A percentile compares a stretch with the other conserved stretches of the same genome.
Evolutionary conservation across 345 rosid species (phyloP).

Genomic region (Syzygium jambos): DNA sequence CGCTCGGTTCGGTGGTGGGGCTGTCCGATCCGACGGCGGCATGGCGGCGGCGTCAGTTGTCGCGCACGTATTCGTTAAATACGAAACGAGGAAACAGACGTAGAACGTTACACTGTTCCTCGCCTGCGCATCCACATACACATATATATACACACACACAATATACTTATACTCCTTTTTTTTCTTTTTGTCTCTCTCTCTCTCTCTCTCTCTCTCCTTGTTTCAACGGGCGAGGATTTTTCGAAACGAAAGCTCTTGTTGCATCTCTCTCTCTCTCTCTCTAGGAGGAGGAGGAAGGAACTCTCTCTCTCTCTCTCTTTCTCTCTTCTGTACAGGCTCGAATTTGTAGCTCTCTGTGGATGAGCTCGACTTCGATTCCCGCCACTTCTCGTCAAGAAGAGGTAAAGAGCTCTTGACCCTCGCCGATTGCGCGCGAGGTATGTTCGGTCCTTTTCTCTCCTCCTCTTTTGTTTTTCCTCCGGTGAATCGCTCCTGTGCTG

Average conservation of each 20-base stretch:
- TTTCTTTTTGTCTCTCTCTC: neutral
- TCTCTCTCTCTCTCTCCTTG: slow-evolving; percentile 24
- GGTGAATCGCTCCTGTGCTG: neutral
- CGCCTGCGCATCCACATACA: neutral
- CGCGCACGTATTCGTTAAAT: slow-evolving; percentile 42
- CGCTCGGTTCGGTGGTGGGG: neutral
- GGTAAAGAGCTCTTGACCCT: slow-evolving; percentile 22
- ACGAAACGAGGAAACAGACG: neutral
- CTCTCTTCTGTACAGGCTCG: neutral
- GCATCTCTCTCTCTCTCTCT: slow-evolving; percentile 8
- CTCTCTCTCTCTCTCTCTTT: slow-evolving; percentile 9
- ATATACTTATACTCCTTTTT: neutral
- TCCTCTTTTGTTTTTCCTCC: no score
- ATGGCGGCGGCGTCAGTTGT: slow-evolving; percentile 60
- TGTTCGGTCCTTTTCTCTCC: no score
- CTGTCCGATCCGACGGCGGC: slow-evolving; percentile 20
- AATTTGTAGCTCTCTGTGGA: neutral
- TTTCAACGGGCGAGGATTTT: slow-evolving; percentile 85
- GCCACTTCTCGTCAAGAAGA: slow-evolving; percentile 32
- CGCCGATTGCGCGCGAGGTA: neutral
- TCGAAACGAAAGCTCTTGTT: slow-evolving; percentile 32
- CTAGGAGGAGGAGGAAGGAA: neutral
- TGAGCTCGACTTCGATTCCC: slow-evolving; percentile 52
- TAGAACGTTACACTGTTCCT: neutral
- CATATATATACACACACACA: neutral